These are phyloP conservation scores for Suhomyces tanzawaensis DNA, from an alignment of 805 yeast genomes.

Conservation along the genomic window DNA sequence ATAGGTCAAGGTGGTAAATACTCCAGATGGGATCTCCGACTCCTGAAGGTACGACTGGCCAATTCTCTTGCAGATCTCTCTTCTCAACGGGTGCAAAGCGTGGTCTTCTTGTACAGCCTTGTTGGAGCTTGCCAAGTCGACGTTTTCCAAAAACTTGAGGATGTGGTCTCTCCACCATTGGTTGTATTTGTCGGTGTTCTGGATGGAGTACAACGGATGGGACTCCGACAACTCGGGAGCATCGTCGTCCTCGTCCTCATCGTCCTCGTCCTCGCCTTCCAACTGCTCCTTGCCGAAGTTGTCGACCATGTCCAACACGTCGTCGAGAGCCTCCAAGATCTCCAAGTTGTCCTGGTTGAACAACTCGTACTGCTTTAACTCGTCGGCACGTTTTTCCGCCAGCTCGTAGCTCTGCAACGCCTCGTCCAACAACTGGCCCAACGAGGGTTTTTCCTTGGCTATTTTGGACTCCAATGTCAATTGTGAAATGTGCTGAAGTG, in stretches of 20 bases:
- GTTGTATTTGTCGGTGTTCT: conserved; percentile 44
- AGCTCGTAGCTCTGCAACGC: conserved; percentile 46
- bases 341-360: conserved; percentile 46
- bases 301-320: conserved; percentile 62
- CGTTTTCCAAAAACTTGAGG: conserved; percentile 27
- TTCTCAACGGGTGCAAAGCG: conserved; percentile 24
- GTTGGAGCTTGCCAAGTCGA: conserved; percentile 21
- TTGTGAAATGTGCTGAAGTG: conserved; percentile 54
- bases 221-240: conserved; percentile 35
- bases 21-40: conserved; percentile 58
- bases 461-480: conserved; percentile 42
- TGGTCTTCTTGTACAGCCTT: conserved; percentile 8
- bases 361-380: conserved; percentile 24
- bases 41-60: conserved; percentile 66
- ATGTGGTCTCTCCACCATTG: conserved; percentile 56
- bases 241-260: conserved; percentile 18
- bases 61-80: conserved; percentile 45
- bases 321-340: conserved; percentile 59
- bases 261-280: conserved; percentile 50
- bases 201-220: conserved; percentile 56
- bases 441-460: conserved; percentile 25
- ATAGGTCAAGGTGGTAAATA: conserved; percentile 56
- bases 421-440: conserved; percentile 42
- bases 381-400: conserved; percentile 34
- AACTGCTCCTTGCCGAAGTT: conserved; percentile 56